phyloP scores from a whole-genome alignment of 2,329 filamentous ascomycete genomes.

The Remersonia thermophila region DNA sequence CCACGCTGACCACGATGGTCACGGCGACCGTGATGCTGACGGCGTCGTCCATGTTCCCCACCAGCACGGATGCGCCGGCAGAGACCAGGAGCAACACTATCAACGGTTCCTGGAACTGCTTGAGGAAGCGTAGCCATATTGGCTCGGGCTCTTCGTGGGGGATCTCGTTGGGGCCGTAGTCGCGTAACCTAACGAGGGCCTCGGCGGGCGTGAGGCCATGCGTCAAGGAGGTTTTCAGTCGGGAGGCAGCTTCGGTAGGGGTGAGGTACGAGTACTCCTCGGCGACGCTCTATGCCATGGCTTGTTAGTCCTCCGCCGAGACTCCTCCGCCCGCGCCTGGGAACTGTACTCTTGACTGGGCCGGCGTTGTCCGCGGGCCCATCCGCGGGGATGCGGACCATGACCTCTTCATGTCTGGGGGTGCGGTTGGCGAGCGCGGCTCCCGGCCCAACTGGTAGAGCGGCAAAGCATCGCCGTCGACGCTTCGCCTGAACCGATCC shows the following conservation, averaged over 20 bases:
- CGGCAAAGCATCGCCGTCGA: conserved; percentile 25
- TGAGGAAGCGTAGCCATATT: conserved; percentile 85
- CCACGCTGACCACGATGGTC: conserved; percentile 90
- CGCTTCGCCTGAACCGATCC: conserved; percentile 18
- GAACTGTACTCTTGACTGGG: conserved; percentile 38
- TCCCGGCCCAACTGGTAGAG: conserved; percentile 22
- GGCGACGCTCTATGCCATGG: conserved; percentile 34
- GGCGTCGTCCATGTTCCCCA: conserved; percentile 90
- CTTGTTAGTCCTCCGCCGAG: conserved; percentile 11
- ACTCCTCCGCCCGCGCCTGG: not conserved
- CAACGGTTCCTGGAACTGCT: conserved; percentile 92
- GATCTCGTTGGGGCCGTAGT: conserved; percentile 85
- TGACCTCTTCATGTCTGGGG: conserved; percentile 22
- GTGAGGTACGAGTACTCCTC: conserved; percentile 56
- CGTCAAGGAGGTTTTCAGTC: conserved; percentile 69
- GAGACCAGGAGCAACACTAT: conserved; percentile 87
- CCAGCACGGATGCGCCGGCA: conserved; percentile 73
- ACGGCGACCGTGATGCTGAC: conserved; percentile 92
- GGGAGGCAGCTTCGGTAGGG: conserved; percentile 64
- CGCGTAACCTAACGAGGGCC: conserved; percentile 64
- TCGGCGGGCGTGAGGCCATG: conserved; percentile 72
- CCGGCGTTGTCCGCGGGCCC: conserved; percentile 38
- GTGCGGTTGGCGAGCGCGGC: conserved; percentile 19
- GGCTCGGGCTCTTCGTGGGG: conserved; percentile 89
- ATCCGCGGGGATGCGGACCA: conserved; percentile 22